Evolutionary conservation across 495 filamentous ascomycete genomes (phyloP).

Genomic region (Melanomma pulvis-pyrius): DNA sequence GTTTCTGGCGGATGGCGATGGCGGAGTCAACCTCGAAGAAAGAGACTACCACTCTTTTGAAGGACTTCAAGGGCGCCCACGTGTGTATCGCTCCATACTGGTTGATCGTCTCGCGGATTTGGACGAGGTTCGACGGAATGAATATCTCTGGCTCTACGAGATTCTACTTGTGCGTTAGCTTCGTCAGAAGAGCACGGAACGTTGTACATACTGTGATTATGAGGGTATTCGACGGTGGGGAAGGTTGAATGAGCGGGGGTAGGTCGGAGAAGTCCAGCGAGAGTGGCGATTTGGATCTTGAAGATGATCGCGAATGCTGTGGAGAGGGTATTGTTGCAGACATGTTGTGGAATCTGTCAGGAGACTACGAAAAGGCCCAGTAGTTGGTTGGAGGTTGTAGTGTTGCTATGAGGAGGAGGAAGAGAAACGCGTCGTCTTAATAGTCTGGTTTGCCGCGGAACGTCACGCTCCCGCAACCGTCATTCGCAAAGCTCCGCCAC

Average conservation of each 20-base stretch:
- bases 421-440: conserved; percentile 8
- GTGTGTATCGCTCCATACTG: conserved; percentile 72
- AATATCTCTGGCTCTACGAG: conserved; percentile 79
- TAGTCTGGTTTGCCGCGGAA: conserved; percentile 1
- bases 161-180: conserved; percentile 53
- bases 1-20: conserved; percentile 67
- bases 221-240: conserved; percentile 88
- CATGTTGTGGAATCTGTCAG: conserved; percentile 20
- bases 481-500: conserved; percentile 8
- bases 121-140: conserved; percentile 70
- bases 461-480: conserved; percentile 12
- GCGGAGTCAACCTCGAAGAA: conserved; percentile 76
- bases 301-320: conserved; percentile 33
- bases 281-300: conserved; percentile 56
- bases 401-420: neutral
- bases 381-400: conserved; percentile 4
- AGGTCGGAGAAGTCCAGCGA: conserved; percentile 80
- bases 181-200: neutral
- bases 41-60: conserved; percentile 88
- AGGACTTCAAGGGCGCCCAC: conserved; percentile 89
- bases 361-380: neutral
- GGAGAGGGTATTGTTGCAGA: conserved; percentile 27
- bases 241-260: conserved; percentile 75
- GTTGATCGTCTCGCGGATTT: conserved; percentile 73
- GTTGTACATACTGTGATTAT: conserved; percentile 58